phyloP scores from a whole-genome alignment of 371 early-diverging fungal genomes.

The Synchytrium microbalum region DNA sequence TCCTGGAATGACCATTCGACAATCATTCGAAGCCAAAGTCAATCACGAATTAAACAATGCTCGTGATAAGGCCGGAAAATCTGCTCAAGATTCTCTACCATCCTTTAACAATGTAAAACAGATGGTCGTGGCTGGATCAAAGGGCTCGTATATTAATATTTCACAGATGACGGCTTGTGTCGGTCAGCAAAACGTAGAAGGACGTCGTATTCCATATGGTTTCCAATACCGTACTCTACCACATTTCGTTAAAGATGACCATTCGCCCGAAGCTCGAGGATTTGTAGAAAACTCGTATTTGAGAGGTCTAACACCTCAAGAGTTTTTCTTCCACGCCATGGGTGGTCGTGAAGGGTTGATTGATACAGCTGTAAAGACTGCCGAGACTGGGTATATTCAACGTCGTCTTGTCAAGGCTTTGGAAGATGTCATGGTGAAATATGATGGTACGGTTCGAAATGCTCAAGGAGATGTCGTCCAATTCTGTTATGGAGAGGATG shows the following conservation, averaged over 20 bases:
- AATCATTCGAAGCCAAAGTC: slow-evolving; percentile 93
- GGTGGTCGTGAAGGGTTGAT: slow-evolving; percentile 99
- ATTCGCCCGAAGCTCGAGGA: slow-evolving; percentile 93
- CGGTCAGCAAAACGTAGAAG: slow-evolving; percentile 99
- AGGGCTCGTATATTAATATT: slow-evolving; percentile 98
- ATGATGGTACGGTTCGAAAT: slow-evolving; percentile 97
- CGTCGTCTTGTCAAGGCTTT: slow-evolving; percentile 98
- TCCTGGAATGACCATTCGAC: slow-evolving; percentile 97
- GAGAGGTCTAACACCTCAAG: slow-evolving; percentile 95
- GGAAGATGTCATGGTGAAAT: slow-evolving; percentile 97
- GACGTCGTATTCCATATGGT: slow-evolving; percentile 98
- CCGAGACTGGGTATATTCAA: slow-evolving; percentile 99
- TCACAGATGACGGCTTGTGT: slow-evolving; percentile 99
- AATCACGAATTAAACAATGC: slow-evolving; percentile 90
- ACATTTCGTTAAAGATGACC: slow-evolving; percentile 98
- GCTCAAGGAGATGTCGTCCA: slow-evolving; percentile 89
- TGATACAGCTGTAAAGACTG: slow-evolving; percentile 99
- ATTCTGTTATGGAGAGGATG: slow-evolving; percentile 98
- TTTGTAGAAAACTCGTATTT: slow-evolving; percentile 99
- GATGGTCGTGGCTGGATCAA: slow-evolving; percentile 98
- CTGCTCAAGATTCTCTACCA: slow-evolving; percentile 81
- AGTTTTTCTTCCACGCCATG: slow-evolving; percentile 99
- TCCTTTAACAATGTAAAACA: slow-evolving; percentile 96
- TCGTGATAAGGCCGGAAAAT: slow-evolving; percentile 93
- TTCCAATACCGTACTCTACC: slow-evolving; percentile 96